Conservation (phyloP, 169 alveolate species). For the Cystoisospora suis region DNA sequence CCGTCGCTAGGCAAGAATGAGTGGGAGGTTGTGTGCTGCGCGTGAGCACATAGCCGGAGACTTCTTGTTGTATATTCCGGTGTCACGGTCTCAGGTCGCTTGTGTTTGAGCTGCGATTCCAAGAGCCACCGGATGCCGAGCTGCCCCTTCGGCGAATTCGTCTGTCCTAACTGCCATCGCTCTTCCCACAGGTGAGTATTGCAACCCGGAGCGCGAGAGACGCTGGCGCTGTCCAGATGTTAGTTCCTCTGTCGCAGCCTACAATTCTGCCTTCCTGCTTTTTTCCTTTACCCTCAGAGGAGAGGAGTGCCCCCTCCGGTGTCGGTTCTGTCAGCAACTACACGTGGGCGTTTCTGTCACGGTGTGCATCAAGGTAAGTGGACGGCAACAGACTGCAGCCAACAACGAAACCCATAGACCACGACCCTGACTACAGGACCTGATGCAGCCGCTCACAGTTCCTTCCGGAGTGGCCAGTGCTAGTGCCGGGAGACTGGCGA, state of each 20-base stretch:
- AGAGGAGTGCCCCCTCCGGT: slow-evolving; percentile 53
- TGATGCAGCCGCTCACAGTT: too few relatives aligned
- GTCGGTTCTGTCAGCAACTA: slow-evolving; percentile 48
- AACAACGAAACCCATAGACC: too few relatives aligned
- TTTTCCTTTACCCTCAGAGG: slow-evolving; percentile 11
- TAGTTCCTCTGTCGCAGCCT: too few relatives aligned
- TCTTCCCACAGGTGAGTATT: slow-evolving; percentile 70
- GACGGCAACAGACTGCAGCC: not conserved
- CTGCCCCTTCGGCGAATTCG: slow-evolving; percentile 76
- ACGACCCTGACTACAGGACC: too few relatives aligned
- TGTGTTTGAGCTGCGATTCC: slow-evolving; percentile 76
- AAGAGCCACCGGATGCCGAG: slow-evolving; percentile 76
- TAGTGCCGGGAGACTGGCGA: too few relatives aligned
- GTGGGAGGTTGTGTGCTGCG: not conserved
- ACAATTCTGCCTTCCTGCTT: too few relatives aligned
- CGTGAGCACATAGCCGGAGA: not conserved
- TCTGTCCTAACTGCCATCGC: slow-evolving; percentile 77
- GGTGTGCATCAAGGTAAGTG: slow-evolving; percentile 45
- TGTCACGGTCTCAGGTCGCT: slow-evolving; percentile 62
- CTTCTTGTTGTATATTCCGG: not conserved
- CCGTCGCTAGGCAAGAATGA: not conserved
- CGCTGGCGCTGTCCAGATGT: too few relatives aligned
- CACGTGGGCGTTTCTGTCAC: slow-evolving; percentile 51
- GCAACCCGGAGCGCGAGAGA: not conserved
- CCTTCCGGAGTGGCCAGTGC: too few relatives aligned